A percentile compares a stretch with the other conserved stretches of the same genome.
Evolutionary conservation across 768 basidiomycete genomes (phyloP).

Genomic region (Termitomyces sp.): DNA sequence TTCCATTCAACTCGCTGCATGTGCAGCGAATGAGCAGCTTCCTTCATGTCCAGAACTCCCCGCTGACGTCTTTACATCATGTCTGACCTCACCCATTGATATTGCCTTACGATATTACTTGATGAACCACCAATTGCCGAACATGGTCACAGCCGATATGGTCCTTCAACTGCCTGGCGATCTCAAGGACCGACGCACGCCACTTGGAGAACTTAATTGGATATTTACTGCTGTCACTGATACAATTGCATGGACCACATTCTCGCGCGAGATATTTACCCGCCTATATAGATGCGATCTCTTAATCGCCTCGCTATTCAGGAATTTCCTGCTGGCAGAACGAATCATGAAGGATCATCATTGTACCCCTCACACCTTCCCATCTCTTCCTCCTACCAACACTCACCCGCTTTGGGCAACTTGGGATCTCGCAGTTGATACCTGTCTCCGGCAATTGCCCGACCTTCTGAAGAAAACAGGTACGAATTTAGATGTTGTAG

Average conservation of each 20-base stretch:
- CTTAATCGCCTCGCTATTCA: conserved; percentile 91
- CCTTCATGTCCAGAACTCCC: conserved; percentile 96
- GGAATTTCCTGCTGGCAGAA: conserved; percentile 95
- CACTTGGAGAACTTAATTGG: conserved; percentile 98
- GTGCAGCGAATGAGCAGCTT: conserved; percentile 83
- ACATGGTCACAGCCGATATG: conserved; percentile 80
- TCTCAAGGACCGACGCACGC: conserved; percentile 92
- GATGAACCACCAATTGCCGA: conserved; percentile 82
- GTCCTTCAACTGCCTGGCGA: conserved; percentile 94
- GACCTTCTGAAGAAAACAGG: conserved; percentile 52
- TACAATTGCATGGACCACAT: conserved; percentile 98
- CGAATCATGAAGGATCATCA: conserved; percentile 97
- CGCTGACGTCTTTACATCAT: conserved; percentile 96
- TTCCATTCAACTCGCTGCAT: conserved; percentile 93
- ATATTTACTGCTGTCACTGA: conserved; percentile 99
- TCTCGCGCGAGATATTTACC: conserved; percentile 90
- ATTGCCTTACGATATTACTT: conserved; percentile 93
- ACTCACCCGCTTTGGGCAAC: conserved; percentile 95
- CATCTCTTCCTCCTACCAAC: conserved; percentile 90
- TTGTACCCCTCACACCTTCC: conserved; percentile 92
- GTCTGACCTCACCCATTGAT: conserved; percentile 96
- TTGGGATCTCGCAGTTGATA: conserved; percentile 97
- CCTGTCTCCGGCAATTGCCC: conserved; percentile 90
- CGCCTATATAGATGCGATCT: conserved; percentile 93
- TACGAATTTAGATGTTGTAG: conserved; percentile 16